Base-by-base conservation (phyloP, 2,329 filamentous ascomycete genomes). In the Curvularia eragrostidis region DNA sequence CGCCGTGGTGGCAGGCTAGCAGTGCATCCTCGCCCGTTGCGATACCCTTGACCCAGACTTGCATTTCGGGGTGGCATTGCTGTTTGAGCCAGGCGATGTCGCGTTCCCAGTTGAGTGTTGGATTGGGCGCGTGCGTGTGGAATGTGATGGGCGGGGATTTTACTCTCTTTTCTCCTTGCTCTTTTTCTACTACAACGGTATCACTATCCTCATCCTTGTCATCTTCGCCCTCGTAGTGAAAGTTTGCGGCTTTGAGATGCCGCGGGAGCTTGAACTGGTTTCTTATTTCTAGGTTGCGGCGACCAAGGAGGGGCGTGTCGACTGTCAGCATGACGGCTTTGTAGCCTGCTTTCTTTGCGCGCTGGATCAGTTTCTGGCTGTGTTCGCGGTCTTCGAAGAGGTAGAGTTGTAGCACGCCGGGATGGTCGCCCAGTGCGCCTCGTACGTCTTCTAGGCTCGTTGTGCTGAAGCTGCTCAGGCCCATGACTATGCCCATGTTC, bases 371-470 rank as follows among this genome's bases (percentile, higher is more conserved):
- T 18, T 61, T 63, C 5, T 50, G 44, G 32, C 64, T 70, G 36
- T 65, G 44, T 0, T 56, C 60, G 0, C 69, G 54, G 28, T 70
- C 63, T 42, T 74, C 70, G 6, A 78, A 76, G 0, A 84, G 83
- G 53, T 81, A 80, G 1, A 80, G 53, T 32, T 79, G 78, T 24
- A 76, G 64, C 19, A 75, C 77, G 9, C 75, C 62, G 0, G 73
- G 71, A 21, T 67, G 66, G 0, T 65, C 49, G 0, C 59, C 64
- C 1, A 87, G 72, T 1, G 75, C 74, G 59, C 82, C 81, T 15
- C 84, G 84, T 0, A 81, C 78, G 12, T 73, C 72, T 46, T 79
- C 75, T 18, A 81, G 72, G 10, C 77, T 73, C 42, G 76, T 75
- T 10, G 78, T 80, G 1, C 78, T 75, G 21, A 77, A 71, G 4